Evolutionary conservation across 371 early-diverging fungal species (phyloP).

Genomic region (Mucor indicus): DNA sequence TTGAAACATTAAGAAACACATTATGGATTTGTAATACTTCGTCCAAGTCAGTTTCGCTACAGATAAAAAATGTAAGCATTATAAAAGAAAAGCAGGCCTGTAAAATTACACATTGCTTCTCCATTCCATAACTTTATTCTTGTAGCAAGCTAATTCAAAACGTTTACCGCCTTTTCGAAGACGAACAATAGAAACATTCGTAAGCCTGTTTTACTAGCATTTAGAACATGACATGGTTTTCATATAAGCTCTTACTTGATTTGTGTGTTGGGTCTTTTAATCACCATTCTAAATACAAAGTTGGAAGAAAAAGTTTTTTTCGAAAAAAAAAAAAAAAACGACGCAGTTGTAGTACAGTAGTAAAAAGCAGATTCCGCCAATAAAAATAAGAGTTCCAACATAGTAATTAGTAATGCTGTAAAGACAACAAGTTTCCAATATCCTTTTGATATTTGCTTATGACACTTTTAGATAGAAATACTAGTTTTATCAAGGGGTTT

Average conservation of each 20-base stretch:
- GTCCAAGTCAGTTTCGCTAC: conserved; percentile 92
- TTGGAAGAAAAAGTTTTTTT: too few relatives aligned
- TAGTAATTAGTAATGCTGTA: too few relatives aligned
- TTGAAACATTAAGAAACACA: conserved; percentile 94
- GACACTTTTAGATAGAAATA: too few relatives aligned
- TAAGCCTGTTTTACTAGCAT: conserved; percentile 53
- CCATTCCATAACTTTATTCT: conserved; percentile 98
- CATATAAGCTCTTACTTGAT: conserved; percentile 64
- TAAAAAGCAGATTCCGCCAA: too few relatives aligned
- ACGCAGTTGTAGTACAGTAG: too few relatives aligned
- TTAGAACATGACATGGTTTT: background rate
- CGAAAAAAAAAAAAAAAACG: too few relatives aligned
- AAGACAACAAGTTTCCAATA: too few relatives aligned
- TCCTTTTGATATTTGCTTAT: too few relatives aligned
- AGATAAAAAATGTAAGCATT: background rate
- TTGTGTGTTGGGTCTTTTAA: conserved; percentile 49
- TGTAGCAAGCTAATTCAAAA: conserved; percentile 98
- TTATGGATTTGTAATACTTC: conserved; percentile 93
- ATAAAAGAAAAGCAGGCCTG: background rate
- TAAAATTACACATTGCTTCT: conserved; percentile 79
- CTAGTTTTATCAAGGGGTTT: too few relatives aligned
- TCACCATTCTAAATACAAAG: conserved; percentile 39
- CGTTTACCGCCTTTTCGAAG: conserved; percentile 96
- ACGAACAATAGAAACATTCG: conserved; percentile 95
- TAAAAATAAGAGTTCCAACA: too few relatives aligned